These are phyloP conservation scores for Tylopilus plumbeoviolaceoides DNA, from an alignment of 768 basidiomycete species.

Conservation along the genomic window DNA sequence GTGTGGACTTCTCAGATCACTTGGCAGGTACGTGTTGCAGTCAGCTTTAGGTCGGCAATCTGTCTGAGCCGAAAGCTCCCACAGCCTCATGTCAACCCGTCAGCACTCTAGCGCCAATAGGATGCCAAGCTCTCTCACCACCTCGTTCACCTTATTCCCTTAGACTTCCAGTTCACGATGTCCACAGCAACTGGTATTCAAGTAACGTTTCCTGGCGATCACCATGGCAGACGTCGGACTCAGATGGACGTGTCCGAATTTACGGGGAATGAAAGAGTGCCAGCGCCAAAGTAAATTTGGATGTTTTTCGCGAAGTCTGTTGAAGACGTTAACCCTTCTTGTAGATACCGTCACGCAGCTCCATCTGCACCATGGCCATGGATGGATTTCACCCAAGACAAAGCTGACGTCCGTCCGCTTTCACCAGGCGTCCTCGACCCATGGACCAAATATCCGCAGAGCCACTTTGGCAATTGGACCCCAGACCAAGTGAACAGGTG, in stretches of 20 bases:
- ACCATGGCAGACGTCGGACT: too few species aligned
- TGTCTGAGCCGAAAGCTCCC: neutral
- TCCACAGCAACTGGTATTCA: conserved; percentile 1
- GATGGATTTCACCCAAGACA: conserved; percentile 28
- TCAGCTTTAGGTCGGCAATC: neutral
- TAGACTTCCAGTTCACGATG: conserved; percentile 7
- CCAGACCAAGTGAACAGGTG: too few species aligned
- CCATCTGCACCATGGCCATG: conserved; percentile 42
- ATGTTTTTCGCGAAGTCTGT: too few species aligned
- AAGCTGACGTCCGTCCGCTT: conserved; percentile 8
- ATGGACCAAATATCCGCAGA: too few species aligned
- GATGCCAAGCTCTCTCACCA: neutral
- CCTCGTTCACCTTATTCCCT: neutral
- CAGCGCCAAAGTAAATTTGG: conserved; percentile 23
- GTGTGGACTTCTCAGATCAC: too few species aligned
- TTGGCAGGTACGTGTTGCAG: too few species aligned
- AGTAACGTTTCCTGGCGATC: too few species aligned
- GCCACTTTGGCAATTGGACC: too few species aligned
- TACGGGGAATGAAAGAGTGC: too few species aligned
- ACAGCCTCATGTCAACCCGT: too few species aligned
- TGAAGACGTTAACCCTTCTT: conserved; percentile 17
- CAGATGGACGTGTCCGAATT: too few species aligned
- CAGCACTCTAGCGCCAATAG: neutral
- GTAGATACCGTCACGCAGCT: conserved; percentile 34
- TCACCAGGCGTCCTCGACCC: neutral